phyloP scores from a whole-genome alignment of 345 rosid genomes.

The Isatis tinctoria region DNA sequence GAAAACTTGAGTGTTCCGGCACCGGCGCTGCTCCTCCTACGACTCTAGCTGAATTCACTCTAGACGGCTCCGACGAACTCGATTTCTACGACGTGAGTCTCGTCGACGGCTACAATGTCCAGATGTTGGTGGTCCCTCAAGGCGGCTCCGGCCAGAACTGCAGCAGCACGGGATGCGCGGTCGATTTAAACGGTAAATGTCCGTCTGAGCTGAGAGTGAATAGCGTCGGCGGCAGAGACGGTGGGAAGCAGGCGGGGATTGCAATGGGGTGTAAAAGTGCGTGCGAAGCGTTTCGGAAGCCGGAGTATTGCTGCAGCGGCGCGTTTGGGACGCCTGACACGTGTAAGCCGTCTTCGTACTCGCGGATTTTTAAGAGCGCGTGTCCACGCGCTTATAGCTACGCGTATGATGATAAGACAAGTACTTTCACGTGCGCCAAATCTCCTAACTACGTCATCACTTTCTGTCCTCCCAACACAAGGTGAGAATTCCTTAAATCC shows the following conservation, averaged over 20 bases:
- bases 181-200: conserved; percentile 62
- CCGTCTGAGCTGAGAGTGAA: conserved; percentile 73
- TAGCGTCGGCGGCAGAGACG: conserved; percentile 35
- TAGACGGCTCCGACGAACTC: conserved; percentile 59
- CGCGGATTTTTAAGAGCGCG: conserved; percentile 59
- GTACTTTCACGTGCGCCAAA: conserved; percentile 82
- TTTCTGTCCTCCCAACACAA: conserved; percentile 77
- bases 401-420: conserved; percentile 82
- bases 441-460: conserved; percentile 62
- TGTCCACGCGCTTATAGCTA: conserved; percentile 93
- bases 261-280: conserved; percentile 84
- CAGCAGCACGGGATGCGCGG: conserved; percentile 61
- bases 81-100: conserved; percentile 82
- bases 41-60: conserved; percentile 75
- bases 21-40: conserved; percentile 73
- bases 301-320: conserved; percentile 82
- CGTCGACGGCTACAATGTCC: conserved; percentile 88
- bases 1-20: conserved; percentile 66
- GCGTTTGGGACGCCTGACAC: conserved; percentile 59
- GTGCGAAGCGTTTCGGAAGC: conserved; percentile 68
- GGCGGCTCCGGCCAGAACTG: conserved; percentile 71
- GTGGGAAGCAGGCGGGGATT: not conserved
- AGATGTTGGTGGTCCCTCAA: conserved; percentile 64
- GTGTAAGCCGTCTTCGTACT: conserved; percentile 68
- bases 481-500: conserved; percentile 34